Evolutionary conservation across 2,329 filamentous ascomycete species (phyloP), one percentile per base, ranked within the genome.

Genomic region (Ophiocordyceps australis): DNA sequence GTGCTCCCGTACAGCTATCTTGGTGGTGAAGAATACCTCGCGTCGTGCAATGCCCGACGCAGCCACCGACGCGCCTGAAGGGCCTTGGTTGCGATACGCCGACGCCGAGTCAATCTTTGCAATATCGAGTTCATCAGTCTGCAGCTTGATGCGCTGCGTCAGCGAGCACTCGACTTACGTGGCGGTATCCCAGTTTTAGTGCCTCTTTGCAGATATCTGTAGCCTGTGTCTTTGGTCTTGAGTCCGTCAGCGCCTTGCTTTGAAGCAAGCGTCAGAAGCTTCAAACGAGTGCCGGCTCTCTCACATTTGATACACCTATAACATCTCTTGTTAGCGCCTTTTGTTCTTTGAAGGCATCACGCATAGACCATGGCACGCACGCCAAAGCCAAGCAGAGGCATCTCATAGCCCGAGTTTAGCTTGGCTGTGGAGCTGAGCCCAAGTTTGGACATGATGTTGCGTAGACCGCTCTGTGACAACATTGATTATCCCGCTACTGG

Each of bases 1-100:
- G 26, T 40, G 34, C 20, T 39, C 39, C 5, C 43, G 38, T n/a
- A 45, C 35, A n/a, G 59, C 58, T 12, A 69, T 50, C 42, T 69
- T 69, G 35, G 60, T 58, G 18, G 63, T 67, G 48, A 65, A 66
- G 50, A 62, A 67, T 42, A 68, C 45, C 3, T 62, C 47, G 16
- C 50, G 48, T 24, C 63, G 54, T 6, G 57, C 46, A 5, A 63
- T 29, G 13, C 45, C 49, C 22, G 52, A 47, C 6, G 45, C 42
- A 4, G 49, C 39, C 29, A 67, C 55, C 19, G 54, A 53, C 6
- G 49, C 45, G n/a, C 55, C 62, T 27, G 53, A 55, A 8, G 50
- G 50, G 9, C 50, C 55, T 35, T 67, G 62, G 38, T 68, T 68
- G 21, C 40, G 41, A 41, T 68, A 67, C 7, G 43, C 48, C 6